Conservation (phyloP, 1,284 basidiomycete species). For the Pseudozyma sp. region DNA sequence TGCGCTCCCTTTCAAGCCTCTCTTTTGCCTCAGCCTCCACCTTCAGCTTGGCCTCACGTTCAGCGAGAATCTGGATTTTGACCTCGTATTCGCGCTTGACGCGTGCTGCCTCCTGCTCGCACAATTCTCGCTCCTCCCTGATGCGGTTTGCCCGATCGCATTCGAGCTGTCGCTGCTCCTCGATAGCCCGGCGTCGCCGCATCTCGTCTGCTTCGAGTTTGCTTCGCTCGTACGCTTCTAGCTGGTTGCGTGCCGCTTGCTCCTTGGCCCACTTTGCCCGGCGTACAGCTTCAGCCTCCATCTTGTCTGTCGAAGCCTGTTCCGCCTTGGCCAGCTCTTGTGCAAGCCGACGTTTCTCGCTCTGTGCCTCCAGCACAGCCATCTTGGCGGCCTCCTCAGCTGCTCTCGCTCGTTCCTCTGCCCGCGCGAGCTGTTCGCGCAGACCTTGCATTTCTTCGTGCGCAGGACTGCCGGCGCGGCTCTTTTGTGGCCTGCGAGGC, state of each 20-base stretch:
- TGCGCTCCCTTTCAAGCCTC: conserved; percentile 9
- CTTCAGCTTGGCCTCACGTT: conserved; percentile 23
- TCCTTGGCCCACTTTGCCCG: conserved; percentile 32
- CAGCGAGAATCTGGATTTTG: conserved; percentile 10
- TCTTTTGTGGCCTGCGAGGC: not conserved
- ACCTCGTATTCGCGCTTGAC: conserved; percentile 31
- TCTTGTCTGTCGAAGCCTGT: conserved; percentile 7
- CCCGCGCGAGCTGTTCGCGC: conserved; percentile 19
- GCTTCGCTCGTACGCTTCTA: conserved; percentile 35
- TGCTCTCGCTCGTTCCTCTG: conserved; percentile 19
- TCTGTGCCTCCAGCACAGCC: conserved; percentile 16
- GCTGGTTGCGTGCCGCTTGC: conserved; percentile 28
- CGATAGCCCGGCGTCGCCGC: conserved; percentile 18
- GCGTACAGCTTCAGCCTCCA: conserved; percentile 26
- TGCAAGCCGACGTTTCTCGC: conserved; percentile 14
- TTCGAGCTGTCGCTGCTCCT: conserved; percentile 17
- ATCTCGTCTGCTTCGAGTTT: conserved; percentile 32
- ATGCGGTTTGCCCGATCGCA: conserved; percentile 13
- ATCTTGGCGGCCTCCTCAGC: conserved; percentile 19
- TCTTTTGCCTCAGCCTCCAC: conserved; percentile 15
- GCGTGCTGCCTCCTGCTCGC: conserved; percentile 21
- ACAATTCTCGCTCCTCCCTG: conserved; percentile 19
- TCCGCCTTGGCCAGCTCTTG: conserved; percentile 22
- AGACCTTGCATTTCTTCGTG: conserved; percentile 17
- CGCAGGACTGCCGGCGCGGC: not conserved